Evolutionary conservation across 2,329 filamentous ascomycete species (phyloP).

Genomic region (Hypomyces perniciosus): DNA sequence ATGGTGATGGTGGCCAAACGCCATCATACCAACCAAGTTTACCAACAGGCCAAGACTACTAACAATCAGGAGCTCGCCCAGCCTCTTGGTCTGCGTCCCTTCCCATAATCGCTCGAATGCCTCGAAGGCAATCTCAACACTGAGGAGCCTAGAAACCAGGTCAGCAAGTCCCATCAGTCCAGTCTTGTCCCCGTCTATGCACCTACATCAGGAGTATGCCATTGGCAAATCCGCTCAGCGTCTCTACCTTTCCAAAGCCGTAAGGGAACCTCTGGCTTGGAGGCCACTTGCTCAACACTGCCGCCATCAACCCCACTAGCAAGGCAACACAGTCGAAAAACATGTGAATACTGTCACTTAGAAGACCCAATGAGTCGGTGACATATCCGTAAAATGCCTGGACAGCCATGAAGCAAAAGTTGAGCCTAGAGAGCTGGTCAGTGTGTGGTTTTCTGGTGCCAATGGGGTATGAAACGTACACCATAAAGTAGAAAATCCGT

Average conservation of each 20-base stretch:
- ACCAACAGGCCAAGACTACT: slow-evolving; percentile 81
- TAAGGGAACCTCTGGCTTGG: slow-evolving; percentile 85
- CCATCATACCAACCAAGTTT: slow-evolving; percentile 86
- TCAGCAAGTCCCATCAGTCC: slow-evolving; percentile 13
- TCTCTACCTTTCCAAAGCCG: slow-evolving; percentile 95
- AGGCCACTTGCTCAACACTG: slow-evolving; percentile 95
- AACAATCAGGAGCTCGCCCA: slow-evolving; percentile 83
- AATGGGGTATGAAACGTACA: slow-evolving; percentile 45
- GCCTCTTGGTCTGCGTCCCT: slow-evolving; percentile 73
- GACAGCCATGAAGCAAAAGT: slow-evolving; percentile 90
- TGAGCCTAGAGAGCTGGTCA: slow-evolving; percentile 54
- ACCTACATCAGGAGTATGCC: slow-evolving; percentile 85
- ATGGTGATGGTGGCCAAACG: slow-evolving; percentile 63
- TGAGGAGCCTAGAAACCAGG: slow-evolving; percentile 62
- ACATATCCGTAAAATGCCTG: slow-evolving; percentile 92
- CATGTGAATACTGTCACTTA: slow-evolving; percentile 99
- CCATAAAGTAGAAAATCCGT: slow-evolving; percentile 95
- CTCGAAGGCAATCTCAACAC: slow-evolving; percentile 92
- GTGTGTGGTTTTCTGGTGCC: too few relatives aligned
- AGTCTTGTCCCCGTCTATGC: background rate
- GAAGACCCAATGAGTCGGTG: slow-evolving; percentile 87
- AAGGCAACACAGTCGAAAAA: slow-evolving; percentile 96
- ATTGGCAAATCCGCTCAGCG: slow-evolving; percentile 91
- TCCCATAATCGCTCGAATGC: slow-evolving; percentile 82
- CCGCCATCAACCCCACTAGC: slow-evolving; percentile 81